Percentiles rank a stretch among this genome's conserved stretches.
Evolutionary conservation across 2,329 filamentous ascomycete genomes (phyloP).

Genomic region (Neopestalotiopsis sp.): DNA sequence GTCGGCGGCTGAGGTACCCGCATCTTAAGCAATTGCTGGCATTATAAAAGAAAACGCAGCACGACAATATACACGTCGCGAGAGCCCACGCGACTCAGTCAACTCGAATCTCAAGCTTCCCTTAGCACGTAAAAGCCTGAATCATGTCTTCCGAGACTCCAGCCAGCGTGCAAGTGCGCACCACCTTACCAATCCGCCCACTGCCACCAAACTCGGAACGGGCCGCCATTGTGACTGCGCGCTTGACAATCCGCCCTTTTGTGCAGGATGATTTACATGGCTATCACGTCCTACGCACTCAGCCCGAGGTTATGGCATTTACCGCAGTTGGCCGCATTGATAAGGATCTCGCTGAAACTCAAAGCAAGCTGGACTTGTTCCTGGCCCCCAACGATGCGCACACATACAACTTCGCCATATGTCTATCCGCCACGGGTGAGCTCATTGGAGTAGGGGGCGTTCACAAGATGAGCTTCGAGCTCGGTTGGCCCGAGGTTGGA

Average conservation of each 20-base stretch:
- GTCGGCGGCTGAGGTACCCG: neutral
- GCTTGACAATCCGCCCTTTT: constrained; percentile 61
- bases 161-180: constrained; percentile 47
- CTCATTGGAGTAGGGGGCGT: constrained; percentile 58
- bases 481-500: constrained; percentile 64
- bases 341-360: constrained; percentile 49
- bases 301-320: constrained; percentile 68
- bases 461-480: constrained; percentile 36
- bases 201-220: constrained; percentile 47
- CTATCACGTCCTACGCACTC: constrained; percentile 57
- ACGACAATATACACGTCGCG: too few species aligned
- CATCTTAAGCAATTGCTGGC: neutral
- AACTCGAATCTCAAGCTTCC: too few species aligned
- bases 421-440: constrained; percentile 50
- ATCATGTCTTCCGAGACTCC: neutral
- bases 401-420: constrained; percentile 64
- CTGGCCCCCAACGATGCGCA: constrained; percentile 55
- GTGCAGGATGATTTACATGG: constrained; percentile 54
- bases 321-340: constrained; percentile 52
- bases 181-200: constrained; percentile 50
- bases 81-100: too few species aligned
- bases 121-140: too few species aligned
- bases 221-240: constrained; percentile 51
- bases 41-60: too few species aligned
- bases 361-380: constrained; percentile 42